Base-by-base conservation (phyloP, 306 rosid species). In the Corylus avellana region DNA sequence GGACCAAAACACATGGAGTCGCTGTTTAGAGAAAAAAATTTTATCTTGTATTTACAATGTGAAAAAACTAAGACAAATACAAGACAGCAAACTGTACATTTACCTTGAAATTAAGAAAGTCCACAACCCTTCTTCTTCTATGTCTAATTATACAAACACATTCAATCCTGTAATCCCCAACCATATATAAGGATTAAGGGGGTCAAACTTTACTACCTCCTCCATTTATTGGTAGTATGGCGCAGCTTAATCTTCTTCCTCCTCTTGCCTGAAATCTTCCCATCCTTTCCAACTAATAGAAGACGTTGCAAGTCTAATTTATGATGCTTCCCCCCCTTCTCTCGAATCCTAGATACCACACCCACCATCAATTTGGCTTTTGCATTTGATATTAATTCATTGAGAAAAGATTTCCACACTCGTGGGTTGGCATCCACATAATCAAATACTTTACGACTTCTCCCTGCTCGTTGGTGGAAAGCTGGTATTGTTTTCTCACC, bases 201-300 rank as follows among this genome's bases (percentile, higher is more conserved):
- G 47, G 7, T 66, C 14, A 17, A 27, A 8, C 35, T n/a, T 83
- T 50, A 78, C 42, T 48, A 77, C 54, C 29, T 80, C 7, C 22
- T n/a, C 10, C 56, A 12, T 58, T 76, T 80, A 29, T 73, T 76
- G 68, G 81, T 75, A 72, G 27, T 22, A 46, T 7, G 50, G 18
- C 2, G 8, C 22, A 86, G 82, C 57, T 70, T 74, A 78, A 78
- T 82, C 72, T 73, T 86, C 56, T 82, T 86, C 77, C 82, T 86
- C 77, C 80, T 86, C 77, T 81, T 84, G 14, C 80, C 82, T 32
- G 86, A 85, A 75, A 89, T 86, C 83, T 80, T 89, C 67, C 92
- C 89, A 22, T 76, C 73, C 17, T 73, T 75, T 55, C 85, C 92
- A 64, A 86, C 78, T 20, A 75, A 74, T 32, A 86, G 56, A 55